Base-by-base conservation (phyloP, 768 basidiomycete species). In the Suillus bovinus region DNA sequence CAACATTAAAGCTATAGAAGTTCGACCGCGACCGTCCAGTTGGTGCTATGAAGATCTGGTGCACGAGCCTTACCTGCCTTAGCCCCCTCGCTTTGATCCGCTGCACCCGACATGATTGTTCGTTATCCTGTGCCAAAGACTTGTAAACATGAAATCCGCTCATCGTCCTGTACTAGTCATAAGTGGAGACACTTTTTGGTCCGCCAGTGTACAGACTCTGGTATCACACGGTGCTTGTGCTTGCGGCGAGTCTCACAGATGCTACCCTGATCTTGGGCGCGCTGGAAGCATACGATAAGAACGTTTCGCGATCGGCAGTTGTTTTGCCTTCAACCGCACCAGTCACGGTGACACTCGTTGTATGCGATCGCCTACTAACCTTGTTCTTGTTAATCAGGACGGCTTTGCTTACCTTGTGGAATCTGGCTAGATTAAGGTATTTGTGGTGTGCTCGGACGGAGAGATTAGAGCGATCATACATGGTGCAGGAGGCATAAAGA, bases 341-440 rank as follows among this genome's bases (percentile, higher is more conserved):
- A 17, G 31, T 22, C n/a, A n/a, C n/a, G n/a, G n/a, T n/a, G 14
- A 16, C 31, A 17, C 42, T 34, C 5, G 24, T 7, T 60, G 58
- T 17, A 59, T 38, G n/a, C n/a, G n/a, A n/a, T n/a, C 44, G 39
- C 36, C 22, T 41, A 72, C 72, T 2, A 72, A 74, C 61, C 72
- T 69, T 31, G 70, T 77, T n/a, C n/a, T n/a, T n/a, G n/a, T n/a
- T n/a, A n/a, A n/a, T n/a, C n/a, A n/a, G n/a, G n/a, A n/a, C n/a
- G 78, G 77, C 11, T 71, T 76, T 60, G 79, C 80, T 0, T 72
- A 77, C 68, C 67, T 69, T 52, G 68, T 73, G 20, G 63, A 61
- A 24, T 70, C 72, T n/a, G 71, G 69, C 8, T 75, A 73, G 50
- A 65, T 65, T 8, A 63, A 76, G 20, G 72, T 73, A 4, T 69